These are phyloP conservation scores for Spathaspora gorwiae DNA, from an alignment of 805 yeast genomes.

Conservation along the genomic window DNA sequence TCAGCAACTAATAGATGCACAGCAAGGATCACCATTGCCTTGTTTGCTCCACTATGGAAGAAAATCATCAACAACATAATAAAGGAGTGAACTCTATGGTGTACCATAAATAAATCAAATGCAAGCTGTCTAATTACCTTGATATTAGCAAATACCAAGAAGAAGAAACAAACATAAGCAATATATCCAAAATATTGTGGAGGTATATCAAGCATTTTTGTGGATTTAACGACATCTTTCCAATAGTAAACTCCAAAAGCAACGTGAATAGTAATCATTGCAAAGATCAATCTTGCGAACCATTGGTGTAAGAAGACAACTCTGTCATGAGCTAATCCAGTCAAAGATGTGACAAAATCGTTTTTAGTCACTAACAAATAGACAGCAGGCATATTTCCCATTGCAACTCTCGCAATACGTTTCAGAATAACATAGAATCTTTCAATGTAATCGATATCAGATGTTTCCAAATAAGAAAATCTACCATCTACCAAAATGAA, in stretches of 20 bases:
- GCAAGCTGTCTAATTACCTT: constrained; percentile 33
- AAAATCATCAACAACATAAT: constrained; percentile 39
- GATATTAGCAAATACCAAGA: constrained; percentile 33
- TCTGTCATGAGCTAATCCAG: constrained; percentile 42
- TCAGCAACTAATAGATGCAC: constrained; percentile 42
- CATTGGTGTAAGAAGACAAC: constrained; percentile 39
- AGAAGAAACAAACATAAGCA: constrained; percentile 33
- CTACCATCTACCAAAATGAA: constrained; percentile 25
- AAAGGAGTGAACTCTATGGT: constrained; percentile 38
- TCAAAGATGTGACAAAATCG: constrained; percentile 32
- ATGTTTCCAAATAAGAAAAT: constrained; percentile 28
- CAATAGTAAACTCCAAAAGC: constrained; percentile 33
- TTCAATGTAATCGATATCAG: constrained; percentile 37
- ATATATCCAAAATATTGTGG: constrained; percentile 50
- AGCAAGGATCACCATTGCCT: constrained; percentile 32
- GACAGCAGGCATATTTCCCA: constrained; percentile 37
- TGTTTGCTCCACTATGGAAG: constrained; percentile 37
- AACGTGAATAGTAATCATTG: constrained; percentile 32
- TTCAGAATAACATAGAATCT: constrained; percentile 38
- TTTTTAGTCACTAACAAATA: constrained; percentile 36
- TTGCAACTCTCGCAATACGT: constrained; percentile 36
- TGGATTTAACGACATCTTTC: constrained; percentile 30
- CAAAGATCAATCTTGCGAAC: constrained; percentile 39
- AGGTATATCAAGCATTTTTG: constrained; percentile 40
- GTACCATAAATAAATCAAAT: constrained; percentile 41